Evolutionary conservation across 1,284 basidiomycete genomes (phyloP).

Genomic region (Austroboletus rostrupii): DNA sequence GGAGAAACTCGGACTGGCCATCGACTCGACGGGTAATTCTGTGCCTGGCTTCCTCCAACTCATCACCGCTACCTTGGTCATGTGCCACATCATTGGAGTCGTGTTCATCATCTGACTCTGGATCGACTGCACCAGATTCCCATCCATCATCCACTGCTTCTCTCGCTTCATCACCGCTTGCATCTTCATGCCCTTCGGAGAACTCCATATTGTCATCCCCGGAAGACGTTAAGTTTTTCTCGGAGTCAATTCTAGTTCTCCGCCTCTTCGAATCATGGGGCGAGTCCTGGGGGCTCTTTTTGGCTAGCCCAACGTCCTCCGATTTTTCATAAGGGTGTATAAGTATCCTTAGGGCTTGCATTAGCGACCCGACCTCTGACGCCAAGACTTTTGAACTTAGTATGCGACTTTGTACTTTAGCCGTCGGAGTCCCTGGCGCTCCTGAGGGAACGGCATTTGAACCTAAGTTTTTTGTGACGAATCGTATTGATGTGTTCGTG

Average conservation of each 20-base stretch:
- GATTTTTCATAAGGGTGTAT: conserved; percentile 34
- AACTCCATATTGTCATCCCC: conserved; percentile 11
- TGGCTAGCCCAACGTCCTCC: background rate
- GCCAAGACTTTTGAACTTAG: conserved; percentile 76
- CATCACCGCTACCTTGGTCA: conserved; percentile 19
- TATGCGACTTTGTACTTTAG: conserved; percentile 70
- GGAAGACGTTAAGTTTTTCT: background rate
- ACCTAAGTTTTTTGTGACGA: conserved; percentile 43
- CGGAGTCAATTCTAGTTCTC: background rate
- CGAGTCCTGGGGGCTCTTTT: background rate
- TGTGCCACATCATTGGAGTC: conserved; percentile 15
- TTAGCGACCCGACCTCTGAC: conserved; percentile 49
- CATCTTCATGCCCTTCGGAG: conserved; percentile 26
- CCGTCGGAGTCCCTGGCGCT: conserved; percentile 41
- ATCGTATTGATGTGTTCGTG: conserved; percentile 43
- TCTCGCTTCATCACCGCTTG: conserved; percentile 7
- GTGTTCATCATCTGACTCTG: conserved; percentile 33
- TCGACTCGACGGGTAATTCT: conserved; percentile 8
- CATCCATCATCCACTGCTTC: conserved; percentile 46
- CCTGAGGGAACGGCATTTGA: conserved; percentile 30
- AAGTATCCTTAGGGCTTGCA: conserved; percentile 48
- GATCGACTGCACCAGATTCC: conserved; percentile 54
- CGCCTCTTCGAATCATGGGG: conserved; percentile 9
- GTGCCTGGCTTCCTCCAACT: conserved; percentile 8
- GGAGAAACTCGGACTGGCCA: conserved; percentile 78